These are phyloP conservation scores for Protomyces inouyei DNA, from an alignment of 1,139 yeast genomes.

Conservation along the genomic window DNA sequence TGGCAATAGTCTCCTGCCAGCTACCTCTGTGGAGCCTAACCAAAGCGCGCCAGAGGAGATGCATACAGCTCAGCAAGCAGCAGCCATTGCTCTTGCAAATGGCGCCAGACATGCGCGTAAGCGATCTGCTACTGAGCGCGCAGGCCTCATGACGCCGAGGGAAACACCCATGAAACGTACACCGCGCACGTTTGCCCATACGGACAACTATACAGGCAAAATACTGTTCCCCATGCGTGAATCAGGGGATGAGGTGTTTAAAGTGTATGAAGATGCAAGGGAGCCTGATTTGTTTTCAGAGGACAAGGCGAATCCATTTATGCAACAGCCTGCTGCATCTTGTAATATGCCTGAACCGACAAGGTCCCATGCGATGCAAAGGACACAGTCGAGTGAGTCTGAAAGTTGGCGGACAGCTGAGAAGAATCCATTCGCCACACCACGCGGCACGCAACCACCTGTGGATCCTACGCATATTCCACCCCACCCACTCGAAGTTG, in stretches of 20 bases:
- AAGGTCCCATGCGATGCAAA: background rate
- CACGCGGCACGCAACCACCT: background rate
- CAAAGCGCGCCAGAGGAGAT: background rate
- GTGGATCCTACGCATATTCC: background rate
- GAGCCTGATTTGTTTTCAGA: conserved; percentile 14
- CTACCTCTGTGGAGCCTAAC: no score
- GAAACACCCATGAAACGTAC: conserved; percentile 9
- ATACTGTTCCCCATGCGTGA: conserved; percentile 6
- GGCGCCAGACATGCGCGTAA: background rate
- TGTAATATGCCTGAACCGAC: background rate
- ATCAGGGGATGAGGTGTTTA: background rate
- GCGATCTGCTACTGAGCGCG: conserved; percentile 10
- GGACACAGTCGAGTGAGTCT: background rate
- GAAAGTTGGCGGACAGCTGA: background rate
- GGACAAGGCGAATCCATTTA: conserved; percentile 10
- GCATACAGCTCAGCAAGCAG: background rate
- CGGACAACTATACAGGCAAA: conserved; percentile 3
- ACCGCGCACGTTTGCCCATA: background rate
- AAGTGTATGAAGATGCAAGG: conserved; percentile 18
- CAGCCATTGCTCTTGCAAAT: background rate
- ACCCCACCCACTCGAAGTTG: background rate
- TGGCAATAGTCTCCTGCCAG: no score
- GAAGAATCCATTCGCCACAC: background rate
- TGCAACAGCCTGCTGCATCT: background rate
- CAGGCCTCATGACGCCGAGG: conserved; percentile 23